Base-by-base conservation (phyloP, 768 basidiomycete species). In the Hericium alpestre region DNA sequence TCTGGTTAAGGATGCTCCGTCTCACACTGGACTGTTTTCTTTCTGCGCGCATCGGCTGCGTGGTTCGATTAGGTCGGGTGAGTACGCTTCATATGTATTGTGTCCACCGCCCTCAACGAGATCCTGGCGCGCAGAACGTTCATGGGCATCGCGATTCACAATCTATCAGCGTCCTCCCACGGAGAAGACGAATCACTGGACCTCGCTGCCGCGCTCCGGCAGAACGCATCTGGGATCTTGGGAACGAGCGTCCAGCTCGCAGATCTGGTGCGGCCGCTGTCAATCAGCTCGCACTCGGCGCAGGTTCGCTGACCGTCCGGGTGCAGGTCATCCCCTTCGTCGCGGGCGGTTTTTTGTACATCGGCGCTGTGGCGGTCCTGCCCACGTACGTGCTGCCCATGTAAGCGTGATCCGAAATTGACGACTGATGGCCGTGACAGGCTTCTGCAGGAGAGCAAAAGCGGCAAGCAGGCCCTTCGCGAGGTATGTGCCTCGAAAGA, bases 331-430 rank as follows among this genome's bases (percentile, higher is more conserved):
- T 92, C 61, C 89, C 90, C 15, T 90, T 90, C 66, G 90, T 91
- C 48, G 90, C 90, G 38, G 90, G 90, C 61, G 91, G 91, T 16
- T 96, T 94, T 74, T 73, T 95, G 65, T 94, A 93, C 71, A 93
- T 95, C 66, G 93, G 91, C 25, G 89, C 90, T 32, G 93, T 94
- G 56, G 90, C 91, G 51, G 91, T 93, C 59, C 73, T 93, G 58
- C 92, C 92, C 64, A 90, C 87, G 89, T 91, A 78, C 66, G 87
- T 78, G 40, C 43, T 23, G 54, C 27, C 38, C n/a, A 46, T 46
- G 25, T 56, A 54, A 55, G 55, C 43, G n/a, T 46, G 43, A 46
- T 46, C 43, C 43, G 43, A 46, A 15, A 46, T 20, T 43, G 43
- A 46, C 20, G 8, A 20, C 43, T n/a, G n/a, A 20, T 46, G 43